Evolutionary conservation across 2,329 filamentous ascomycete species (phyloP).

Genomic region (Hirsutella thompsonii): DNA sequence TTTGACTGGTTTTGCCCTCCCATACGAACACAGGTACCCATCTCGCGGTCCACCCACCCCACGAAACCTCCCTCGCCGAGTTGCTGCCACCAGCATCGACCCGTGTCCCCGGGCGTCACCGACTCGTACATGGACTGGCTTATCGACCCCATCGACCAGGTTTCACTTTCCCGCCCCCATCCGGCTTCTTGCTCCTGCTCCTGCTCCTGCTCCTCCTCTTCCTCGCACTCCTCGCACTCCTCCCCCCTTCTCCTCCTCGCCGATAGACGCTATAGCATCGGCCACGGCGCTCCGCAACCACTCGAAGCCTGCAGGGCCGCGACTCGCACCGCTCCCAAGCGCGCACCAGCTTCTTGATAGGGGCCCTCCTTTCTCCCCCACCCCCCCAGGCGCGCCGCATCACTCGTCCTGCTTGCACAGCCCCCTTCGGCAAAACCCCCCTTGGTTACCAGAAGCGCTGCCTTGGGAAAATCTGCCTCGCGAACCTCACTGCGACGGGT

Average conservation of each 20-base stretch:
- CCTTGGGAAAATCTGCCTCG: slow-evolving; percentile 32
- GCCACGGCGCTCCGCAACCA: slow-evolving; percentile 1
- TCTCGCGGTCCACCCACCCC: background rate
- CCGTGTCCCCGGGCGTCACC: background rate
- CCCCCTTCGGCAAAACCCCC: slow-evolving; percentile 12
- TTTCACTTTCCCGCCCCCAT: background rate
- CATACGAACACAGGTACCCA: no score
- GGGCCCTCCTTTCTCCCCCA: slow-evolving; percentile 1
- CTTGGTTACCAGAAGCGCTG: slow-evolving; percentile 29
- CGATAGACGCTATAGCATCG: slow-evolving; percentile 1
- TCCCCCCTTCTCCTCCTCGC: background rate
- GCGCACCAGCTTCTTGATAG: slow-evolving; percentile 4
- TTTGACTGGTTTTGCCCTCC: background rate
- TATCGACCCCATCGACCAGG: background rate
- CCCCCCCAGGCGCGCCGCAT: slow-evolving; percentile 9
- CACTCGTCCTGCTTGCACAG: slow-evolving; percentile 11
- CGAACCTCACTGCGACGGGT: slow-evolving; percentile 5
- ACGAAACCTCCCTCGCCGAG: no score
- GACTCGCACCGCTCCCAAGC: slow-evolving; percentile 1
- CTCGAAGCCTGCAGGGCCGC: background rate
- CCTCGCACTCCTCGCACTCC: background rate
- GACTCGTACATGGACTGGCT: background rate
- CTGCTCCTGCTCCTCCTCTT: background rate
- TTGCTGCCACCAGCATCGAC: no score
- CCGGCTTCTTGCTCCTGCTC: background rate